Conservation (phyloP, 164 flowering plant genomes). For the Brasenia schreberi region DNA sequence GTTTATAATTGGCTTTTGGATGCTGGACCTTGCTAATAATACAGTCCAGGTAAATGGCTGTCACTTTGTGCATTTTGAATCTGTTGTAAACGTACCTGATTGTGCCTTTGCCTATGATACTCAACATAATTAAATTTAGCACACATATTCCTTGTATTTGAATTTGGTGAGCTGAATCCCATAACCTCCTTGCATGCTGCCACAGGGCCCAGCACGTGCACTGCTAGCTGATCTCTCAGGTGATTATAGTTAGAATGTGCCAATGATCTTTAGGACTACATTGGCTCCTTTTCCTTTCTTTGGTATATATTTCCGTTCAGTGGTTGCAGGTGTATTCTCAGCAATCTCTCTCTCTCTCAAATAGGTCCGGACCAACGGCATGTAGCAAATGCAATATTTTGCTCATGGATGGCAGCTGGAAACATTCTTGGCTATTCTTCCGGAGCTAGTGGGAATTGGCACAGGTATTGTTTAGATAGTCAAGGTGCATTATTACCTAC, state of each 20-base stretch:
- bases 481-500: neutral
- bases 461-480: conserved; percentile 32
- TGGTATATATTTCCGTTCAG: too few relatives aligned
- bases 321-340: too few relatives aligned
- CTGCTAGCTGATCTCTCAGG: conserved; percentile 97
- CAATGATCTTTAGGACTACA: conserved; percentile 2
- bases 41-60: conserved; percentile 73
- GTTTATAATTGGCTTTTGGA: conserved; percentile 90
- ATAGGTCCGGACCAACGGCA: conserved; percentile 87
- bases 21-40: conserved; percentile 98
- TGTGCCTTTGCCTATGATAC: too few relatives aligned
- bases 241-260: conserved; percentile 9
- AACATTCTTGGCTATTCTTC: conserved; percentile 88
- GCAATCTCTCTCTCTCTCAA: too few relatives aligned
- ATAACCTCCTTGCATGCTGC: neutral
- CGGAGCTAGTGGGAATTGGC: conserved; percentile 93
- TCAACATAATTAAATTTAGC: too few relatives aligned
- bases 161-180: neutral
- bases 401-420: conserved; percentile 99
- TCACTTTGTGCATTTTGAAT: neutral
- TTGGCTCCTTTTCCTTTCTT: neutral
- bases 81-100: neutral
- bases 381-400: conserved; percentile 82
- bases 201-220: conserved; percentile 98
- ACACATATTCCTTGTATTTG: too few relatives aligned